Conservation (phyloP, 768 basidiomycete species). For the Rickenella mellea region DNA sequence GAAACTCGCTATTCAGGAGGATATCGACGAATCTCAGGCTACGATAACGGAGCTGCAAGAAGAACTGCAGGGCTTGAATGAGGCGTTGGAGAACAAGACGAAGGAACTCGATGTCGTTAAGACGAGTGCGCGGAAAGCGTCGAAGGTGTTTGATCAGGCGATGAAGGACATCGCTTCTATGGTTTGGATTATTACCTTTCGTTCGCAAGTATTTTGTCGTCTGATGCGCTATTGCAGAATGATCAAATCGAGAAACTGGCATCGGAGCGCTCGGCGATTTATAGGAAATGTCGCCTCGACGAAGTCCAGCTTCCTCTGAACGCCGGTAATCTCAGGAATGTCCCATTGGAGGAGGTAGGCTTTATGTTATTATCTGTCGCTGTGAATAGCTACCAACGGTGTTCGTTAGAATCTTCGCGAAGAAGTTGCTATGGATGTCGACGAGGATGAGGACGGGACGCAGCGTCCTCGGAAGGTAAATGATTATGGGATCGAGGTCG, state of each 20-base stretch:
- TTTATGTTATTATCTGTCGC: not conserved
- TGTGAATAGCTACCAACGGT: constrained; percentile 3
- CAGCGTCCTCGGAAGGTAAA: constrained; percentile 63
- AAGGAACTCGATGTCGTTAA: constrained; percentile 71
- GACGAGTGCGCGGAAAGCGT: constrained; percentile 55
- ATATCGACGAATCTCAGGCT: constrained; percentile 50
- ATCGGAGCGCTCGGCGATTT: constrained; percentile 76
- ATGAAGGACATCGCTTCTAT: constrained; percentile 82
- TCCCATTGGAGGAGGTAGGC: constrained; percentile 90
- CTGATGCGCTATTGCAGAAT: constrained; percentile 33
- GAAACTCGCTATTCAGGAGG: constrained; percentile 42
- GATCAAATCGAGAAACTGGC: constrained; percentile 88
- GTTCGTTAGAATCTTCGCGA: constrained; percentile 71
- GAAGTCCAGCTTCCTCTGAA: constrained; percentile 78
- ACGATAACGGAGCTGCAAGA: constrained; percentile 48
- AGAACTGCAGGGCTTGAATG: constrained; percentile 52
- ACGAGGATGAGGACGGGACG: constrained; percentile 77
- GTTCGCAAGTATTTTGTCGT: constrained; percentile 10
- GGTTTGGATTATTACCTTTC: constrained; percentile 31
- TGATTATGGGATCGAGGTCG: constrained; percentile 85
- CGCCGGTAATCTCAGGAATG: constrained; percentile 69
- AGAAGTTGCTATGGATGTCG: constrained; percentile 86
- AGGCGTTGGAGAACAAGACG: constrained; percentile 61
- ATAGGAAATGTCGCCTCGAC: constrained; percentile 89
- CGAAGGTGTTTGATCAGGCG: constrained; percentile 74